Evolutionary conservation across 192 early-diverging fungal species (phyloP), one percentile per base, ranked within the genome.

Genomic region (Coemansia sp.): DNA sequence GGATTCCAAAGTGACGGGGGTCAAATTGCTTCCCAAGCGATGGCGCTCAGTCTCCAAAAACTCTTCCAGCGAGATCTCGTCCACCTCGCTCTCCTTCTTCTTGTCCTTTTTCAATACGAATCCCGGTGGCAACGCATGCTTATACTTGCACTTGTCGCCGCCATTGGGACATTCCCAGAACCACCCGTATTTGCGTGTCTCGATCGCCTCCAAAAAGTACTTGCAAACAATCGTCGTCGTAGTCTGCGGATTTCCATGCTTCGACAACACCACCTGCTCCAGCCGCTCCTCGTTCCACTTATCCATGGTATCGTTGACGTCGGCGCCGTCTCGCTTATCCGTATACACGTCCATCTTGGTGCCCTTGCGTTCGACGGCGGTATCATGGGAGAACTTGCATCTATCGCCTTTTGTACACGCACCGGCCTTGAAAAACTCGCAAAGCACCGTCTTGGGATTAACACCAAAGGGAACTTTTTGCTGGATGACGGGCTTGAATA

Each of bases 151-250:
- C 66, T 87, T 87, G 61, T 85, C 81, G 77, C 92, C 92, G 65
- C 95, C 95, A 69, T 95, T 96, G 36, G 97, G 97, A 75, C 97
- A 99, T 61, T 95, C 94, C 97, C 97, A 99, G 87, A 99, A 99
- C 97, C 95, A 97, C 56, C 95, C 95, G 82, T 98, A 99, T 84
- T 96, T 97, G 69, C 87, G 83, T 59, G 79, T 86, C 70, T 98
- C 95, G 62, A 99, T 95, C 12, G 95, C 95, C 66, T 98, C 95
- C 83, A 99, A 86, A 73, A 99, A 99, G 72, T 82, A 89, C 86
- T 97, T 99, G 88, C 97, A 99, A 14, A 99, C 97, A 84, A 99
- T 99, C 56, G 91, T 93, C 8, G 97, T 99, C 3, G 94, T 92
- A 9, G 92, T 91, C 65, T 90, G 89, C 26, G 83, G 83, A 73